These are phyloP conservation scores for Pseudogymnoascus sp. DNA, from an alignment of 2,329 filamentous ascomycete genomes.

Conservation along the genomic window DNA sequence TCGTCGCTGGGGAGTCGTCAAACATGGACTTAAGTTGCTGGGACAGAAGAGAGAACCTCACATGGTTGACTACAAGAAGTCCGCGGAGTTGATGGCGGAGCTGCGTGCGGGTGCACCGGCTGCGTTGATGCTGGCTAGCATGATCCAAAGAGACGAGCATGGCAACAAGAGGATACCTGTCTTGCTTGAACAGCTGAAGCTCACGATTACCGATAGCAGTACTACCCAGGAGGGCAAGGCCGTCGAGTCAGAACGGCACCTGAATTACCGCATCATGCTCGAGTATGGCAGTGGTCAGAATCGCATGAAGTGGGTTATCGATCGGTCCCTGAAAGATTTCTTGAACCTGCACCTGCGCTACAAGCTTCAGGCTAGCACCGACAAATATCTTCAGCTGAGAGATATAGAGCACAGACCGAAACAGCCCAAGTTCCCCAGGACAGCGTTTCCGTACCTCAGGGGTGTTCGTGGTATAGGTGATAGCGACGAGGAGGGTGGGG, in stretches of 20 bases:
- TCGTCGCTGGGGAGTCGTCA: conserved; percentile 79
- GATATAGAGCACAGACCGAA: conserved; percentile 63
- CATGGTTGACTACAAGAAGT: conserved; percentile 87
- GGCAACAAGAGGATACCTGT: conserved; percentile 93
- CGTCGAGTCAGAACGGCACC: conserved; percentile 56
- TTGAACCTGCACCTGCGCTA: conserved; percentile 90
- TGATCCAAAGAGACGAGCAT: conserved; percentile 96
- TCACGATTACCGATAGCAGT: conserved; percentile 71
- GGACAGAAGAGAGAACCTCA: conserved; percentile 75
- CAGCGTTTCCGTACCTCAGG: conserved; percentile 82
- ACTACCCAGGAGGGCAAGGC: conserved; percentile 22
- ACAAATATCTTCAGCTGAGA: conserved; percentile 68
- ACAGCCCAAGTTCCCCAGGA: conserved; percentile 82
- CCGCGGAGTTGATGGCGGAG: conserved; percentile 92
- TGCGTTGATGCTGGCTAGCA: conserved; percentile 88
- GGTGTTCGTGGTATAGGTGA: conserved; percentile 70
- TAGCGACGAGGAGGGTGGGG: conserved; percentile 64
- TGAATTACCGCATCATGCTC: conserved; percentile 82
- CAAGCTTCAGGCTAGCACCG: conserved; percentile 75
- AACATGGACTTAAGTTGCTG: conserved; percentile 74
- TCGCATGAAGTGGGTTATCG: conserved; percentile 92
- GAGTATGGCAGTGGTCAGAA: conserved; percentile 95
- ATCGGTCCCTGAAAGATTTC: conserved; percentile 80
- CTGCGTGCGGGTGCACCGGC: conserved; percentile 86
- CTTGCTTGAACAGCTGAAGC: conserved; percentile 86